These are phyloP conservation scores for Leucogyrophana mollusca DNA, from an alignment of 768 basidiomycete species.

Conservation along the genomic window DNA sequence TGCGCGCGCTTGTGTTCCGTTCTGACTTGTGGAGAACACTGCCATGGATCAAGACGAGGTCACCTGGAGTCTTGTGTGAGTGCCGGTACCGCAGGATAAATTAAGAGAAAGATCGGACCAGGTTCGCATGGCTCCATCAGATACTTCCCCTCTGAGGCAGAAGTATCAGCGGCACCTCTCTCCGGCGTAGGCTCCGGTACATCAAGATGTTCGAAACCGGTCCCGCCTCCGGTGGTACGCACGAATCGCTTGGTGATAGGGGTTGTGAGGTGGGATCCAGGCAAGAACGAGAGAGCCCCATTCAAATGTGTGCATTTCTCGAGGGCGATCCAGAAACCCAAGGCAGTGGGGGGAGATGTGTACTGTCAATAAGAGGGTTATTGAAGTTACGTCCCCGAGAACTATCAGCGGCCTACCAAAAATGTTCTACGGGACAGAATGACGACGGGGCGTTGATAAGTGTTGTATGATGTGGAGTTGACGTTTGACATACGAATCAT, in stretches of 20 bases:
- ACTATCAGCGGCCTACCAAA: constrained; percentile 44
- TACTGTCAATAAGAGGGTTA: constrained; percentile 50
- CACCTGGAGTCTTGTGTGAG: constrained; percentile 45
- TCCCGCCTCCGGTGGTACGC: constrained; percentile 71
- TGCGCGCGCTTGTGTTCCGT: constrained; percentile 75
- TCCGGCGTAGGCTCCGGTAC: constrained; percentile 20
- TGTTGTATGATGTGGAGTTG: constrained; percentile 1
- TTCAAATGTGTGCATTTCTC: constrained; percentile 83
- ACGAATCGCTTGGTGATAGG: constrained; percentile 85
- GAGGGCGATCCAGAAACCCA: constrained; percentile 96
- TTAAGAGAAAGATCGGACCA: constrained; percentile 38
- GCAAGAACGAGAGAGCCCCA: constrained; percentile 85
- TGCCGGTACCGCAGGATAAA: neutral
- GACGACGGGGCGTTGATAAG: neutral
- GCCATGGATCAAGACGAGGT: constrained; percentile 93
- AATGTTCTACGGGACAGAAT: constrained; percentile 57
- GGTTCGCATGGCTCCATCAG: constrained; percentile 71
- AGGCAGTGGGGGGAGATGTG: constrained; percentile 85
- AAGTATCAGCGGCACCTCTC: neutral
- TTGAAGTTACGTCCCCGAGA: constrained; percentile 1
- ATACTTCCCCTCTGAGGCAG: constrained; percentile 44
- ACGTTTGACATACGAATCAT: constrained; percentile 73
- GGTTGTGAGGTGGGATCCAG: constrained; percentile 80
- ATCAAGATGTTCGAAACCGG: constrained; percentile 73
- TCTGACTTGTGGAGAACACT: constrained; percentile 90